Evolutionary conservation across 73 alveolate species (phyloP), one percentile per base, ranked within the genome.

Genomic region (Diophrys appendiculata): DNA sequence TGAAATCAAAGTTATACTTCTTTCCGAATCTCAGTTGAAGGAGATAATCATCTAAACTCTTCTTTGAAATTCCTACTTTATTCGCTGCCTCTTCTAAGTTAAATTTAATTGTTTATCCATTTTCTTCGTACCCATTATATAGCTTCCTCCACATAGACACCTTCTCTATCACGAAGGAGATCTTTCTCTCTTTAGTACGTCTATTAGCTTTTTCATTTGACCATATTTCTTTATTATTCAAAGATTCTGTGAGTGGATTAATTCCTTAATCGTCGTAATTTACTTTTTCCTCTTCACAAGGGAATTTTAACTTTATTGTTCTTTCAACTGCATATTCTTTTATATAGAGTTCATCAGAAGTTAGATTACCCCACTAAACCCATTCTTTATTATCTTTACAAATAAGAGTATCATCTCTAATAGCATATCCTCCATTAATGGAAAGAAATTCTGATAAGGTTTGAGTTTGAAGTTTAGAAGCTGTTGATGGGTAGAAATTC

Each of bases 61-160:
- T 94, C 81, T 94, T 94, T 24, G 96, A 86, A 53, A 94, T 86
- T 55, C 96, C 97, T 0, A 94, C 96, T 60, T 84, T 79, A 56
- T 89, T 70, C n/a, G 98, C 97, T 1, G 98, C 96, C 32, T 91
- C 98, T 73, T 94, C 97, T n/a, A 94, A 81, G 18, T 93, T 75
- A 68, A 83, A 78, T 69, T 90, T 80, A 29, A 89, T 78, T 8
- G 68, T 73, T 64, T 88, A 73, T 23, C 97, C 95, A 23, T 88
- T 89, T 54, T 90, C 87, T 71, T 92, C 95, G 70, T 83, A 76
- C 3, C 99, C 99, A 81, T 90, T 92, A 88, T 95, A 95, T 54
- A 95, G 92, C 74, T 95, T 95, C 67, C 99, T 87, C 99, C 99
- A 95, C 13, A 94, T 88, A 77, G 90, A 77, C 1, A 95, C 99